phyloP scores from a whole-genome alignment of 2,329 filamentous ascomycete species.

The Phoma sp. region DNA sequence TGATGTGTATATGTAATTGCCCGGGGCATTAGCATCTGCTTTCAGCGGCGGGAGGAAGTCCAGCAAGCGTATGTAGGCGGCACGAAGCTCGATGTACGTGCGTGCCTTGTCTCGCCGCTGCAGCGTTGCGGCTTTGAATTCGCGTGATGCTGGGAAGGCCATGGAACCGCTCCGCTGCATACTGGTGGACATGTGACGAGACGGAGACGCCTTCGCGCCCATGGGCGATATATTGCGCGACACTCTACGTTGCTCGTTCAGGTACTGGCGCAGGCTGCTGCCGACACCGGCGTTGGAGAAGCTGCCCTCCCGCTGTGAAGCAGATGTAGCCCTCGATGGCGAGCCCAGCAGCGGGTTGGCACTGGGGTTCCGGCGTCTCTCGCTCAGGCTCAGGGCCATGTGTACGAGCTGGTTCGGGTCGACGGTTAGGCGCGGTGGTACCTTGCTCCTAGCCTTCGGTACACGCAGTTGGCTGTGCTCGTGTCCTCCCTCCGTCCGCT shows the following conservation, averaged over 20 bases:
- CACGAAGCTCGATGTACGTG: constrained; percentile 82
- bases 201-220: constrained; percentile 47
- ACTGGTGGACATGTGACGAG: constrained; percentile 41
- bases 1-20: constrained; percentile 50
- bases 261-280: constrained; percentile 70
- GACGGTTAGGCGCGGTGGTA: constrained; percentile 63
- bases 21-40: constrained; percentile 51
- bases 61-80: constrained; percentile 83
- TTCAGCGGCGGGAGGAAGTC: constrained; percentile 78
- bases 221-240: constrained; percentile 69
- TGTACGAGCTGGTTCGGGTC: constrained; percentile 92
- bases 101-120: constrained; percentile 85
- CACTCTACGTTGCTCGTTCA: constrained; percentile 73
- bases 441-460: constrained; percentile 27
- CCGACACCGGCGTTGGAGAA: constrained; percentile 55
- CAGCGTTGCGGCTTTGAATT: constrained; percentile 75
- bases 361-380: constrained; percentile 72
- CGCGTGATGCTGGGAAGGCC: constrained; percentile 42
- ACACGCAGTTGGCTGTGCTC: constrained; percentile 25
- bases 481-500: constrained; percentile 21
- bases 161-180: constrained; percentile 35
- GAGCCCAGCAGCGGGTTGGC: constrained; percentile 62
- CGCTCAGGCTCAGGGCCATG: constrained; percentile 87
- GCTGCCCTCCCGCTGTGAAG: constrained; percentile 47
- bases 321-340: constrained; percentile 58